Evolutionary conservation across 495 filamentous ascomycete genomes (phyloP).

Genomic region (Achaetomiella virescens): DNA sequence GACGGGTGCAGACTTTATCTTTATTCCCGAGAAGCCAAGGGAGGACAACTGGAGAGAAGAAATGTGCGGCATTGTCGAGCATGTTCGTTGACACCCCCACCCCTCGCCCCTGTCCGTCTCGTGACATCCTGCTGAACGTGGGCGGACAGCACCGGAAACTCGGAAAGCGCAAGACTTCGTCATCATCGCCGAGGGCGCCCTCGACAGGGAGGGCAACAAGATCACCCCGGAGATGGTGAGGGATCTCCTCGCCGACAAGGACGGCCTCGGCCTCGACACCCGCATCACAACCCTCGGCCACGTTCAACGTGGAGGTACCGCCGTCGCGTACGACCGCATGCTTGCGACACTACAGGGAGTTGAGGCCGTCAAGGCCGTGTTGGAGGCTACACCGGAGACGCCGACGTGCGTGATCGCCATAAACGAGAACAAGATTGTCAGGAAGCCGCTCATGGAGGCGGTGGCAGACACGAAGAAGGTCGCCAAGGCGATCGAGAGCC

Average conservation of each 20-base stretch:
- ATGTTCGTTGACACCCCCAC: conserved; percentile 45
- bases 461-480: conserved; percentile 80
- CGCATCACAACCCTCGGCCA: conserved; percentile 93
- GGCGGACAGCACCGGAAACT: conserved; percentile 68
- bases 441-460: conserved; percentile 82
- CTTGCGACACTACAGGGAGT: conserved; percentile 90
- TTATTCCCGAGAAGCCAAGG: conserved; percentile 94
- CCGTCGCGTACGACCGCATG: conserved; percentile 92
- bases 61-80: conserved; percentile 76
- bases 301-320: conserved; percentile 86
- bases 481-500: conserved; percentile 67
- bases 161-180: conserved; percentile 95
- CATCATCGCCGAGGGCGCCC: conserved; percentile 92
- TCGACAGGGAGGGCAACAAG: conserved; percentile 77
- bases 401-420: conserved; percentile 94
- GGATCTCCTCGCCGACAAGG: conserved; percentile 71
- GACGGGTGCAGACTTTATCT: conserved; percentile 93
- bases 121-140: conserved; percentile 1
- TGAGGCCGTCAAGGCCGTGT: conserved; percentile 92
- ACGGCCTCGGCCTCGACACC: conserved; percentile 72
- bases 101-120: too few species aligned
- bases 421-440: conserved; percentile 94
- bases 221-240: conserved; percentile 77
- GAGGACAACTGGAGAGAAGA: conserved; percentile 79
- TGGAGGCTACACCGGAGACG: conserved; percentile 81